These are phyloP conservation scores for Exophiala sp. DNA, from an alignment of 2,329 filamentous ascomycete species.

Conservation along the genomic window DNA sequence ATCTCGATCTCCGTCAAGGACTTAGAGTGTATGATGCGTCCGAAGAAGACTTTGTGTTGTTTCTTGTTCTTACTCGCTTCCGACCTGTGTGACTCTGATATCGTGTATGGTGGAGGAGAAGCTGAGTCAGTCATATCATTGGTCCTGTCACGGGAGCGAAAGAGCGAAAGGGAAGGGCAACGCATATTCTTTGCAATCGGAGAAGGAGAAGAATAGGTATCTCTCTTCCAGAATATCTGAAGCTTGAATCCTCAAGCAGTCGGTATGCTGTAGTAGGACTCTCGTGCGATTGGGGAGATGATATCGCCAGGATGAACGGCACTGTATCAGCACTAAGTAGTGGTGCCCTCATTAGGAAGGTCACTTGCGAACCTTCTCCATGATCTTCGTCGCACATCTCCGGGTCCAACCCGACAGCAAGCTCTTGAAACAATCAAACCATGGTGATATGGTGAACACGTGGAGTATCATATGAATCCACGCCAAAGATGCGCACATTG, in stretches of 20 bases:
- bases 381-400: too few species aligned
- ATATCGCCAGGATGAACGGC: not conserved
- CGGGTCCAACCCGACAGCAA: not conserved
- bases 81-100: not conserved
- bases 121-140: too few species aligned
- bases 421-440: not conserved
- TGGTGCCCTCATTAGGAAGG: conserved; percentile 4
- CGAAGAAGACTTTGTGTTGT: conserved; percentile 4
- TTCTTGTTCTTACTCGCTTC: not conserved
- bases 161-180: too few species aligned
- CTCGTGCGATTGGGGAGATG: not conserved
- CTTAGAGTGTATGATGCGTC: conserved; percentile 17
- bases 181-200: too few species aligned
- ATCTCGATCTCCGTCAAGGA: conserved; percentile 14
- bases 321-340: not conserved
- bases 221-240: too few species aligned
- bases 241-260: too few species aligned
- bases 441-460: too few species aligned
- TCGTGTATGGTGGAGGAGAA: too few species aligned
- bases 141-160: too few species aligned
- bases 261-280: not conserved
- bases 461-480: too few species aligned
- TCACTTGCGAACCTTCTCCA: not conserved
- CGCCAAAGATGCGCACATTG: too few species aligned
- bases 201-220: too few species aligned